Percentiles rank a stretch among this genome's conserved stretches.
phyloP scores from a whole-genome alignment of 768 basidiomycete genomes.

The Coprinopsis marcescibilis region DNA sequence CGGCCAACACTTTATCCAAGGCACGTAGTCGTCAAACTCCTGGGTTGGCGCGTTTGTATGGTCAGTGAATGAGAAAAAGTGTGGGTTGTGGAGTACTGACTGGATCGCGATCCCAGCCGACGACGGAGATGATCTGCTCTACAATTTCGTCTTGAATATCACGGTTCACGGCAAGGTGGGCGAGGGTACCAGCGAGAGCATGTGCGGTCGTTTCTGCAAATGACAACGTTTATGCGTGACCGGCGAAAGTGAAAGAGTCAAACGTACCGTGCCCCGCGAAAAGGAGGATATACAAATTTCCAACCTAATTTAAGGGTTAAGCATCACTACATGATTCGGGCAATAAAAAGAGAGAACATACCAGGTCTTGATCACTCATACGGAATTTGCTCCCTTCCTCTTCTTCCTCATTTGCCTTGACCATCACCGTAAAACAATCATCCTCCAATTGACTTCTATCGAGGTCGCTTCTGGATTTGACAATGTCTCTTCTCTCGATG shows the following conservation, averaged over 20 bases:
- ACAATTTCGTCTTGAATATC: slow-evolving; percentile 46
- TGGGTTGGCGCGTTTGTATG: no score
- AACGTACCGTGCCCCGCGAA: slow-evolving; percentile 55
- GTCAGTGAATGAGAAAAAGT: no score
- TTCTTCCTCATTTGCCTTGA: slow-evolving; percentile 35
- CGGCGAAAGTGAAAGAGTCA: neutral
- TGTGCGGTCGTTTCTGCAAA: slow-evolving; percentile 45
- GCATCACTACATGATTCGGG: neutral
- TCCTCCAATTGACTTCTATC: slow-evolving; percentile 1
- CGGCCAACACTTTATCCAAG: no score
- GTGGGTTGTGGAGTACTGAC: slow-evolving; percentile 18
- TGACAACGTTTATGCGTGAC: neutral
- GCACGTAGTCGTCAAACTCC: no score
- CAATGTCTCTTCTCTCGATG: slow-evolving; percentile 25
- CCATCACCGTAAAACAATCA: slow-evolving; percentile 38
- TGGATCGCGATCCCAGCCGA: slow-evolving; percentile 27
- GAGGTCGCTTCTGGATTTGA: slow-evolving; percentile 7
- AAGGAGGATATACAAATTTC: slow-evolving; percentile 46
- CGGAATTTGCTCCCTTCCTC: slow-evolving; percentile 34
- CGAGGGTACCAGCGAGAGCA: slow-evolving; percentile 41
- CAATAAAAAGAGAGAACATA: slow-evolving; percentile 13
- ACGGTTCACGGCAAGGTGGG: slow-evolving; percentile 37
- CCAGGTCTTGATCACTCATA: slow-evolving; percentile 36
- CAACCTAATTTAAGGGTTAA: slow-evolving; percentile 32
- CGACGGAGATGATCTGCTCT: slow-evolving; percentile 35